Percentiles rank a stretch among this genome's conserved stretches.
Evolutionary conservation across 345 rosid species (phyloP).

Genomic region (Salix udensis): DNA sequence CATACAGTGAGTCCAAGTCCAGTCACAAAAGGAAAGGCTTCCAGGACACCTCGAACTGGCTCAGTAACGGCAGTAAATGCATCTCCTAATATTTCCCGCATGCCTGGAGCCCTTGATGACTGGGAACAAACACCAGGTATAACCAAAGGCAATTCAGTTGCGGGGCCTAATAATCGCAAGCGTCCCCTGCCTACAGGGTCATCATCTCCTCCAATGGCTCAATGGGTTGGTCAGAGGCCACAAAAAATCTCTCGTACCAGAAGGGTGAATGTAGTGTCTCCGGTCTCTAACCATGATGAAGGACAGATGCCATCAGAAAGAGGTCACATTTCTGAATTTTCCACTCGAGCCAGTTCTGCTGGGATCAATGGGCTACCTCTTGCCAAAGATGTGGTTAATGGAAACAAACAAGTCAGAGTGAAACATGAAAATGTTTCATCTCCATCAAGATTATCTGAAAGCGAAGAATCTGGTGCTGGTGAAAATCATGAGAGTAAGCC

Average conservation of each 20-base stretch:
- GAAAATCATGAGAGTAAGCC: conserved; percentile 36
- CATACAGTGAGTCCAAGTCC: conserved; percentile 29
- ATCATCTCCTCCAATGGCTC: conserved; percentile 48
- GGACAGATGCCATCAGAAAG: conserved; percentile 41
- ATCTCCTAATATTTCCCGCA: conserved; percentile 35
- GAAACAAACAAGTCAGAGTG: conserved; percentile 36
- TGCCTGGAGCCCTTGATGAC: conserved; percentile 32
- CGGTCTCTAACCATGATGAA: conserved; percentile 50
- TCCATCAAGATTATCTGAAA: conserved; percentile 51
- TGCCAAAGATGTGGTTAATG: conserved; percentile 30
- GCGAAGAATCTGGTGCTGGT: conserved; percentile 50
- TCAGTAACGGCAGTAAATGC: conserved; percentile 34
- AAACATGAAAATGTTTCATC: conserved; percentile 46
- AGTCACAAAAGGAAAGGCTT: conserved; percentile 45
- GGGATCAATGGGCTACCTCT: conserved; percentile 32
- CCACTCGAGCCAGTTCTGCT: conserved; percentile 28
- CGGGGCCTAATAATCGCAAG: conserved; percentile 41
- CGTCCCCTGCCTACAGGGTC: conserved; percentile 45
- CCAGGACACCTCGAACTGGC: conserved; percentile 46
- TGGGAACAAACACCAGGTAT: conserved; percentile 40
- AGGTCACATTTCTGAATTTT: conserved; percentile 32
- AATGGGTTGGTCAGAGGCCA: conserved; percentile 59
- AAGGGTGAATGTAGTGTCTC: conserved; percentile 53
- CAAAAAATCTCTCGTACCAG: conserved; percentile 55
- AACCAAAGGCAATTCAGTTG: conserved; percentile 33